Evolutionary conservation across 805 yeast species (phyloP), one percentile per base, ranked within the genome.

Genomic region (Lipomyces orientalis): DNA sequence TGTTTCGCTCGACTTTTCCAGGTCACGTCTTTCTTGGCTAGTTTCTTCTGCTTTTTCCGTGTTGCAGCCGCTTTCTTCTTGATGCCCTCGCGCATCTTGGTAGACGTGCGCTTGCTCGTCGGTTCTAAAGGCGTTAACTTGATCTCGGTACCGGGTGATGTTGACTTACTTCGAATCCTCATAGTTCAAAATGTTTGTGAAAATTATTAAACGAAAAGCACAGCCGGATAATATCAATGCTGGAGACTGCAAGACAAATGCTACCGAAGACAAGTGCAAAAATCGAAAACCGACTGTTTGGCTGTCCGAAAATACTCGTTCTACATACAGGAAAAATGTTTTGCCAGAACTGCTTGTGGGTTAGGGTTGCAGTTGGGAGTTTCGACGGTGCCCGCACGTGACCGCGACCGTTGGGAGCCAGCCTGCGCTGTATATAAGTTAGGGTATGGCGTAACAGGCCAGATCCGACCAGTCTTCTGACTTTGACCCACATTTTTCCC

Each of bases 11-110:
- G 87, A 19, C 97, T 90, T 78, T 86, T 92, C 99, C 99, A 95
- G 16, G 98, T 95, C 3, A 87, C 87, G 78, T 94, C 98, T 77
- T 87, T 93, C 84, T 95, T 95, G 22, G 97, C 85, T 33, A 78
- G 72, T 81, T 95, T 95, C 74, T 84, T 86, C 78, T 90, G 90
- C 77, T 95, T 95, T 80, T 96, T 88, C 71, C 89, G 85, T 74
- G 93, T 94, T 7, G 98, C 97, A 54, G 94, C 86, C 2, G 97
- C 93, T 81, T 95, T 95, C 86, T 93, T 95, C 83, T 91, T 90
- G 78, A 95, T 93, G 71, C 99, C 99, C 79, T 93, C 97, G 76
- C 93, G 88, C 91, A 93, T 87, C 79, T 96, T 92, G 75, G 98
- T 94, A 77, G 95, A 86, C 62, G 88, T 84, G 81, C 98, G 88